Evolutionary conservation across 371 early-diverging fungal species (phyloP), one percentile per base, ranked within the genome.

Genomic region (Mortierella sp.): DNA sequence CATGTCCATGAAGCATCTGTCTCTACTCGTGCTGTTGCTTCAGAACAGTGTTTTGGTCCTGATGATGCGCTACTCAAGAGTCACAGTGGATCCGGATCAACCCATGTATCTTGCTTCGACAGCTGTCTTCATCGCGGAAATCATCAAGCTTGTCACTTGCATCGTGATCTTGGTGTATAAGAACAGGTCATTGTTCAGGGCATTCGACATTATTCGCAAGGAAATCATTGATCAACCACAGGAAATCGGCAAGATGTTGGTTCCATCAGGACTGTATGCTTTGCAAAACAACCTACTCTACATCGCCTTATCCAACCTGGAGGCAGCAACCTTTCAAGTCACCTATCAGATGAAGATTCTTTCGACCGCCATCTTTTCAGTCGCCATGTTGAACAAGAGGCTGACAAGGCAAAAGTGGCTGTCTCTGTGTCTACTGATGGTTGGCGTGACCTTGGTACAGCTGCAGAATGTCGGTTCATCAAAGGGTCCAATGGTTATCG

Each of bases 321-420:
- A 96, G 65, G 95, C 97, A 0, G 96, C 97, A 2, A 95, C 96
- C 7, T 97, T 96, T 72, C 96, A 96, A 79, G 95, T 97, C 45
- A 94, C 95, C 12, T 97, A 97, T 71, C 98, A 98, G 73, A 84
- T 98, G 83, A 98, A 98, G 82, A 96, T 96, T 64, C 83, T 98
- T 47, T 94, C 97, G 2, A 97, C 98, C 0, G 98, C 98, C 3
- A 64, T 98, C 27, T 96, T 94, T 60, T 92, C 94, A 12, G 95
- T 97, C 5, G 52, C 84, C 22, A 79, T 98, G 62, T 84, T 98
- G 31, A 85, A 86, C 29, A 85, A 89, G 59, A 69, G 78, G 4
- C 78, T 98, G 17, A 83, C 84, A 25, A 41, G 63, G 9, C 72
- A 68, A 47, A 92, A 96, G 67, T 97, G 97, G 97, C 55, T 90